phyloP scores from a whole-genome alignment of 2,329 filamentous ascomycete species.

The Aspergillus melleus region DNA sequence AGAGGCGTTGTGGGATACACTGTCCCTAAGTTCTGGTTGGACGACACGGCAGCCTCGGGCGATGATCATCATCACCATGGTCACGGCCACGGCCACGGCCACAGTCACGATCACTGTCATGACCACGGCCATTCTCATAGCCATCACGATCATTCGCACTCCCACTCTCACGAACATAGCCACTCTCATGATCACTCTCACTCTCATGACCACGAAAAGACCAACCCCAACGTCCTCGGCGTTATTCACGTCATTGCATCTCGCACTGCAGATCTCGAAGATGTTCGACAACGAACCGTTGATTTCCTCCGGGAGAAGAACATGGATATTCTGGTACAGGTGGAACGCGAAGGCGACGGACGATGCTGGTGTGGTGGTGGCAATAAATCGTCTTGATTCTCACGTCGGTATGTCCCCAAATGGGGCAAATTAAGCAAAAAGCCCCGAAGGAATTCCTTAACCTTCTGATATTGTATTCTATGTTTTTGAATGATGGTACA shows the following conservation, averaged over 20 bases:
- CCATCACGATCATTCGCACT: conserved; percentile 33
- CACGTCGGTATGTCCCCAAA: no score
- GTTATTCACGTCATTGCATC: conserved; percentile 84
- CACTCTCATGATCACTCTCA: conserved; percentile 22
- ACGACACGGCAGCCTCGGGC: conserved; percentile 58
- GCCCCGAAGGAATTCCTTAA: no score
- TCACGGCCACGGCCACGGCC: conserved; percentile 24
- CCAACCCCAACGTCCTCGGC: conserved; percentile 60
- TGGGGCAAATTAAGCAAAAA: no score
- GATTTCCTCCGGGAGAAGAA: conserved; percentile 69
- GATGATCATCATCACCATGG: conserved; percentile 38
- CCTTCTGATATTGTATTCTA: neutral
- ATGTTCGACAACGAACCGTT: conserved; percentile 75
- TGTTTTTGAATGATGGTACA: neutral
- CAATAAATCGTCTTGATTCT: conserved; percentile 25
- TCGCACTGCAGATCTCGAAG: conserved; percentile 71
- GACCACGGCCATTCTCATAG: conserved; percentile 28
- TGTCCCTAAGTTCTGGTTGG: conserved; percentile 89
- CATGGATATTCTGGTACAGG: conserved; percentile 82
- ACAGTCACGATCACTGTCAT: conserved; percentile 32
- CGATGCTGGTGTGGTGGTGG: conserved; percentile 63
- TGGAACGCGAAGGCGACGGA: conserved; percentile 78
- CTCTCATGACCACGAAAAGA: conserved; percentile 18
- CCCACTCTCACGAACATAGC: conserved; percentile 28
- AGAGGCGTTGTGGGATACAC: conserved; percentile 83